phyloP scores from a whole-genome alignment of 2,329 filamentous ascomycete species.

The Neurospora crassa region DNA sequence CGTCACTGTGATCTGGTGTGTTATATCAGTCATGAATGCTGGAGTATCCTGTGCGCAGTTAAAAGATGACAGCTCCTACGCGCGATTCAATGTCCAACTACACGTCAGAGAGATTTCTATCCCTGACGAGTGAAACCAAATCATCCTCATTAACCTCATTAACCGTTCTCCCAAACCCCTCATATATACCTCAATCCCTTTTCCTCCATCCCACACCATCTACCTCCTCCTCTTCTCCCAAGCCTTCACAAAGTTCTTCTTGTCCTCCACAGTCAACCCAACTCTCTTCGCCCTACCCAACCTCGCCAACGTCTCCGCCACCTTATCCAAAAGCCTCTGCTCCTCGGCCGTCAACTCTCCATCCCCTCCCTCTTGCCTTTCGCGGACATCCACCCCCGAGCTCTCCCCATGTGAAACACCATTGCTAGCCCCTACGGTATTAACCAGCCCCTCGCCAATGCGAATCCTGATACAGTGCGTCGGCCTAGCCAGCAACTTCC shows the following conservation, averaged over 20 bases:
- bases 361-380: conserved; percentile 19
- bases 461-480: conserved; percentile 87
- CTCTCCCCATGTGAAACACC: conserved; percentile 8
- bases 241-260: conserved; percentile 68
- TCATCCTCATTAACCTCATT: background rate
- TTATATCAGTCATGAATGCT: background rate
- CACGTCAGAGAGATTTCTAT: too few relatives aligned
- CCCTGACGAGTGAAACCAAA: background rate
- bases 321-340: conserved; percentile 60
- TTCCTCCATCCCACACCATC: background rate
- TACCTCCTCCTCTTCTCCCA: conserved; percentile 38
- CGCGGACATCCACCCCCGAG: conserved; percentile 18
- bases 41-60: background rate
- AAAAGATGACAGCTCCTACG: background rate
- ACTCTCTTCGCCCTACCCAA: conserved; percentile 84
- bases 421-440: conserved; percentile 29
- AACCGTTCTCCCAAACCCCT: background rate
- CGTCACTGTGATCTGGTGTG: too few relatives aligned
- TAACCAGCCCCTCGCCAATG: conserved; percentile 67
- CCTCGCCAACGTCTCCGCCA: conserved; percentile 80
- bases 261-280: conserved; percentile 73
- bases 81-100: background rate
- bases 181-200: background rate
- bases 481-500: conserved; percentile 74
- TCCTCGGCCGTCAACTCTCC: conserved; percentile 45